Conservation (phyloP, 2,329 filamentous ascomycete genomes). For the Cladorrhinum sp. region DNA sequence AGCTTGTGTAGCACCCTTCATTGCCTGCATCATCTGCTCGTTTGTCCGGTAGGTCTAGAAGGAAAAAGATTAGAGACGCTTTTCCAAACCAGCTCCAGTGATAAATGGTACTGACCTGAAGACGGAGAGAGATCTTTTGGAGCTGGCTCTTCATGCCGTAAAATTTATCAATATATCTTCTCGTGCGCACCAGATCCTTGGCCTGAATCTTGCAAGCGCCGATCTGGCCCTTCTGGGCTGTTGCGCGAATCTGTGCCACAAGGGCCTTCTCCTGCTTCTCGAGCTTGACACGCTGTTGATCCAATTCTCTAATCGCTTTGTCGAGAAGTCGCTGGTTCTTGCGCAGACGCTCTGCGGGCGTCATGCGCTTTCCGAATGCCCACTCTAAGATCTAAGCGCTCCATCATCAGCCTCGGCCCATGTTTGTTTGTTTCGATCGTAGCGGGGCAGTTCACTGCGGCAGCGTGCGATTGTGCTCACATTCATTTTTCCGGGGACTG, state of each 20-base stretch:
- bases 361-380: constrained; percentile 99
- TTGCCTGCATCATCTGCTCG: constrained; percentile 99
- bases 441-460: background rate
- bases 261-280: constrained; percentile 99
- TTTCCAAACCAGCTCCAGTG: background rate
- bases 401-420: constrained; percentile 24
- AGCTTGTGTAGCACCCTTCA: constrained; percentile 94
- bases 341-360: constrained; percentile 83
- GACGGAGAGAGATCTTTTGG: constrained; percentile 89
- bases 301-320: constrained; percentile 94
- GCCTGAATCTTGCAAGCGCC: constrained; percentile 98
- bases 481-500: constrained; percentile 52
- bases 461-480: constrained; percentile 35
- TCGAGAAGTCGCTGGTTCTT: constrained; percentile 96
- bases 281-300: constrained; percentile 90
- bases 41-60: constrained; percentile 89
- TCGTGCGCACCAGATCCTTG: constrained; percentile 90
- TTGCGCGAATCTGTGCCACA: constrained; percentile 94
- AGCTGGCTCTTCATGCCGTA: constrained; percentile 97
- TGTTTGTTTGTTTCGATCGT: background rate
- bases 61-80: background rate
- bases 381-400: constrained; percentile 84
- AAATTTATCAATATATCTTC: constrained; percentile 95
- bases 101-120: constrained; percentile 65
- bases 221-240: constrained; percentile 96